phyloP scores from a whole-genome alignment of 306 rosid species.

The Geum urbanum region DNA sequence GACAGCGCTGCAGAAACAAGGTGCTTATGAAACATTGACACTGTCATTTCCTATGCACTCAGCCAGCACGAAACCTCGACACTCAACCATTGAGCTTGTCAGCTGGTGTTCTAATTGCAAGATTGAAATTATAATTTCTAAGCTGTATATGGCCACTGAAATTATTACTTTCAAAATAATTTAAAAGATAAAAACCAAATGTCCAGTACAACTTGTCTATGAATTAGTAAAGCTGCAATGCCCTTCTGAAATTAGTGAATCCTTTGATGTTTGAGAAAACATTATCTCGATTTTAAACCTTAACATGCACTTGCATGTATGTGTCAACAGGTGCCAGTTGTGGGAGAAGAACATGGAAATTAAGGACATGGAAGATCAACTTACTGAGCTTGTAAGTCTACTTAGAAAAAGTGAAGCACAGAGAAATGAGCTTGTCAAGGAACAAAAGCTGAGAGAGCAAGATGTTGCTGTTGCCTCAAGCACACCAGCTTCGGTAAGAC shows the following conservation, averaged over 20 bases:
- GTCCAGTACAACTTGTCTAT: neutral
- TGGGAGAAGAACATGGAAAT: constrained; percentile 72
- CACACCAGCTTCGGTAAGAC: constrained; percentile 53
- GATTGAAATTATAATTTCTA: neutral
- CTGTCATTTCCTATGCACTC: neutral
- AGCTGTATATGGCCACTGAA: neutral
- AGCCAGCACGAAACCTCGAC: neutral
- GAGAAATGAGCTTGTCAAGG: constrained; percentile 54
- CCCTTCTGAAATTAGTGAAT: neutral
- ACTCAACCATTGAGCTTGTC: neutral
- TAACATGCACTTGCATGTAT: constrained; percentile 12
- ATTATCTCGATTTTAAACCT: constrained; percentile 6
- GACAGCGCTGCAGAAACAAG: constrained; percentile 60
- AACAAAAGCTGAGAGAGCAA: constrained; percentile 53
- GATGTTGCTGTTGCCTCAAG: constrained; percentile 37
- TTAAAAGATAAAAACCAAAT: no score
- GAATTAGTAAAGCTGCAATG: neutral
- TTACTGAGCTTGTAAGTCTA: constrained; percentile 50
- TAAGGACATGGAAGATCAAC: constrained; percentile 67
- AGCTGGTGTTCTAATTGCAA: neutral
- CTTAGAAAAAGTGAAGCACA: constrained; percentile 62
- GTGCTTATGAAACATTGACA: constrained; percentile 28
- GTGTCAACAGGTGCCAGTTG: constrained; percentile 57
- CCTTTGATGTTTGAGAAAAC: neutral
- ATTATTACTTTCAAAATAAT: neutral